Evolutionary conservation across 2,329 filamentous ascomycete genomes (phyloP).

Genomic region (Trichoderma sp.): DNA sequence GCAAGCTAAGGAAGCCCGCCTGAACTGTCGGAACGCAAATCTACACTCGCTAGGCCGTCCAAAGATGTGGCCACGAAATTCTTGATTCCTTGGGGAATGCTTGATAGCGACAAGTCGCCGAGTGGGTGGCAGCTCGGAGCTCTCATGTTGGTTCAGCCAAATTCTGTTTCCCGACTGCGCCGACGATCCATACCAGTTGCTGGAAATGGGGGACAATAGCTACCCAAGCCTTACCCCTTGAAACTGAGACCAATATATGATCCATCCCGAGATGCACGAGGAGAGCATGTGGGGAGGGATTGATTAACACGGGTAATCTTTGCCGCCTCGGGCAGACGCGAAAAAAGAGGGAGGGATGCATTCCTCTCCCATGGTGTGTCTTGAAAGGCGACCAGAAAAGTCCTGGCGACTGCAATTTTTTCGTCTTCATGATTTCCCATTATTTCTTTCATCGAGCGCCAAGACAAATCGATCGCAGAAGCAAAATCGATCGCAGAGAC

Average conservation of each 20-base stretch:
- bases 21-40: constrained; percentile 11
- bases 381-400: background rate
- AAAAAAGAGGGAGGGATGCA: background rate
- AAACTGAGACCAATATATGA: background rate
- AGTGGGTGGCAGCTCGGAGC: background rate
- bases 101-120: constrained; percentile 8
- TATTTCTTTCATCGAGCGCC: background rate
- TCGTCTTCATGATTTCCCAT: background rate
- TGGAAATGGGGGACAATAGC: background rate
- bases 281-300: background rate
- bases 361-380: background rate
- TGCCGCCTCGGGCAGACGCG: background rate
- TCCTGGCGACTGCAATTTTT: background rate
- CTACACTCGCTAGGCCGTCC: constrained; percentile 4
- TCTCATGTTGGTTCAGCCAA: background rate
- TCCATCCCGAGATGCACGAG: background rate
- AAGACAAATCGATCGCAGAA: background rate
- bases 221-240: background rate
- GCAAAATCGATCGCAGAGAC: background rate
- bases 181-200: constrained; percentile 28
- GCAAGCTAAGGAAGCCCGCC: background rate
- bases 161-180: background rate
- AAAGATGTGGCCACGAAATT: constrained; percentile 4
- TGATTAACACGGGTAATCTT: background rate
- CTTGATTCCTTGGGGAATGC: constrained; percentile 25